Evolutionary conservation across 1,139 yeast species (phyloP), one percentile per base, ranked within the genome.

Genomic region (Geotrichum aggregatum): DNA sequence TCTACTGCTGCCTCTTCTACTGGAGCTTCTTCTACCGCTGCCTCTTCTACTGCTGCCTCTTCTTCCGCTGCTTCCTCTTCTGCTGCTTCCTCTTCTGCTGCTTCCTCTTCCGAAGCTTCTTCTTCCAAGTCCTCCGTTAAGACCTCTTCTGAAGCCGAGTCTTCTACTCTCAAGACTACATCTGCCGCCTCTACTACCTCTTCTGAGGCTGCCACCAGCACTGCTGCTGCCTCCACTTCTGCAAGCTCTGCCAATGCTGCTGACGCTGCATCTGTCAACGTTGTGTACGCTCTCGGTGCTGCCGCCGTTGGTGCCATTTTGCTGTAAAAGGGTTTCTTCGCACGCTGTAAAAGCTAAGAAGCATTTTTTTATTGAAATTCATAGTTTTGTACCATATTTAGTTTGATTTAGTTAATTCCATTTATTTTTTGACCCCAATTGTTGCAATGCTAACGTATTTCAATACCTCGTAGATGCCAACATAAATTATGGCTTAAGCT

Each of bases 91-190:
- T 10, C 38, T 19, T 33, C 49, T 38, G 3, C 48, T 34, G 16
- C 49, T 21, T 26, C 52, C 14, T 16, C 63, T 35, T 52, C 47
- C 14, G 54, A 61, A 16, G n/a, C 58, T 13, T 46, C 52, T 41
- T 57, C 54, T 22, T 56, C 55, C 30, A 11, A 41, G n/a, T 21
- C 45, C 13, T 19, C 48, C 28, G 42, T 67, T 33, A 31, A 67
- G 22, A 31, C 62, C 26, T 42, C 63, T 34, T 52, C 46, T 16
- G 54, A 61, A 19, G 16, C 58, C 30, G 35, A 40, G 35, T 18
- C 59, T 26, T 46, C 45, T 28, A 3, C 45, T 38, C 44, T 54
- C 28, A 34, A 13, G 34, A 22, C 30, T 28, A 10, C 48, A 8
- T 46, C 51, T 40, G 58, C 54, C 19, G 56, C 55, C 28, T 8